Conservation (phyloP, 805 yeast genomes). For the Ogataea methanolica region DNA sequence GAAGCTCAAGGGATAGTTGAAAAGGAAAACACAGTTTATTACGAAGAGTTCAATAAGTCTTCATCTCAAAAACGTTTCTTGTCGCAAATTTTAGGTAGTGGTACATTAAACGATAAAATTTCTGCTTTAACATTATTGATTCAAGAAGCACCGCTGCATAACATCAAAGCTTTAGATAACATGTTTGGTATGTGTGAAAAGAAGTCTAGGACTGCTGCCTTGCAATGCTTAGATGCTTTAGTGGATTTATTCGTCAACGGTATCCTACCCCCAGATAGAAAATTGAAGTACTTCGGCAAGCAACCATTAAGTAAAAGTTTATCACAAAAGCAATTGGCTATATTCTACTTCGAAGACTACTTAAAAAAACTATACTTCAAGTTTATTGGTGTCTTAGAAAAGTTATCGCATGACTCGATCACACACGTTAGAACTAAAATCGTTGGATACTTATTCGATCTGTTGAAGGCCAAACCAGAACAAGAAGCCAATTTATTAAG, state of each 20-base stretch:
- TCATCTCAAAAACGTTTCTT: conserved; percentile 83
- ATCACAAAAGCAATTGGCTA: conserved; percentile 54
- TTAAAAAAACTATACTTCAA: conserved; percentile 73
- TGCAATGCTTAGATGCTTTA: conserved; percentile 84
- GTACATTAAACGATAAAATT: conserved; percentile 93
- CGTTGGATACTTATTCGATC: conserved; percentile 70
- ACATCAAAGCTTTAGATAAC: conserved; percentile 76
- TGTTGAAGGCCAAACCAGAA: conserved; percentile 85
- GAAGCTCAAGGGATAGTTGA: conserved; percentile 66
- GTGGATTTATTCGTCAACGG: conserved; percentile 85
- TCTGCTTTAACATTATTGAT: conserved; percentile 88
- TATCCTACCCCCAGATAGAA: conserved; percentile 82
- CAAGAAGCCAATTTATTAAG: conserved; percentile 90
- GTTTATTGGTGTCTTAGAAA: conserved; percentile 72
- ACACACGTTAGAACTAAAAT: conserved; percentile 79
- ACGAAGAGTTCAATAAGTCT: conserved; percentile 67
- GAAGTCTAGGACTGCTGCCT: conserved; percentile 88
- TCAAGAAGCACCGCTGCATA: conserved; percentile 94
- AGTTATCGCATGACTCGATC: conserved; percentile 84
- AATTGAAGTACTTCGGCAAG: conserved; percentile 72
- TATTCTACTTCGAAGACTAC: conserved; percentile 86
- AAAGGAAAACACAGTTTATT: conserved; percentile 65
- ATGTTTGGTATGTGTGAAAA: conserved; percentile 76
- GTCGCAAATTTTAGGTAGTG: conserved; percentile 81
- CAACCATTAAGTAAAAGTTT: conserved; percentile 50